Evolutionary conservation across 352 stramenopile genomes (phyloP), one percentile per base, ranked within the genome.

Genomic region (Phytophthora vignae): DNA sequence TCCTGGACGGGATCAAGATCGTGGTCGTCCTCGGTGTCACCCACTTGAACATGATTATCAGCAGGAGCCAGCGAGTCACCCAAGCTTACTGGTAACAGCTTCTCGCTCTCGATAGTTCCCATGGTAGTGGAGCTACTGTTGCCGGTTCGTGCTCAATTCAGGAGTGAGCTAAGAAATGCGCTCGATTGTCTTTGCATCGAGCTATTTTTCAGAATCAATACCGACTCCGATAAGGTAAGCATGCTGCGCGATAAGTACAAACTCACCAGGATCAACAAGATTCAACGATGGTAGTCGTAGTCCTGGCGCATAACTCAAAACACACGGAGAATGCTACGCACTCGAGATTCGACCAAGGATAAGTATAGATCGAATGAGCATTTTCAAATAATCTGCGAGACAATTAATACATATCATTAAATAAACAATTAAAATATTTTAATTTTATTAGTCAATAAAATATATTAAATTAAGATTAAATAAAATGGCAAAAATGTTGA

Each of bases 1-100:
- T 9, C 29, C 29, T 33, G 29, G 29, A 33, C 29, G 29, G 4
- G 29, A 9, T 33, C 29, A 62, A 11, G 55, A 66, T 19, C 6
- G 29, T 33, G 29, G 4, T 33, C 29, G 29, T 74, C 60, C 42
- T 67, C 61, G 25, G 60, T 36, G 7, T 44, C 50, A n/a, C 27
- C 46, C 4, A 15, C 29, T 17, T 42, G 17, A 53, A 15, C n/a
- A 27, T 59, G 25, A 2, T 29, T 19, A 15, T 6, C 29, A 38
- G 25, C 14, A 27, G 17, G 11, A 44, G 12, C 14, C 15, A 46
- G 8, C 7, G 53, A 59, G 10, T 59, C 53, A 8, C 19, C 19
- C 19, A 21, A 19, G 9, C 4, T 29, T 17, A n/a, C 8, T n/a
- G 53, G 6, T 8, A 59, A 29, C 29, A 59, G 17, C 15, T 25